These are phyloP conservation scores for Malus asiatica DNA, from an alignment of 306 rosid species.

Conservation along the genomic window DNA sequence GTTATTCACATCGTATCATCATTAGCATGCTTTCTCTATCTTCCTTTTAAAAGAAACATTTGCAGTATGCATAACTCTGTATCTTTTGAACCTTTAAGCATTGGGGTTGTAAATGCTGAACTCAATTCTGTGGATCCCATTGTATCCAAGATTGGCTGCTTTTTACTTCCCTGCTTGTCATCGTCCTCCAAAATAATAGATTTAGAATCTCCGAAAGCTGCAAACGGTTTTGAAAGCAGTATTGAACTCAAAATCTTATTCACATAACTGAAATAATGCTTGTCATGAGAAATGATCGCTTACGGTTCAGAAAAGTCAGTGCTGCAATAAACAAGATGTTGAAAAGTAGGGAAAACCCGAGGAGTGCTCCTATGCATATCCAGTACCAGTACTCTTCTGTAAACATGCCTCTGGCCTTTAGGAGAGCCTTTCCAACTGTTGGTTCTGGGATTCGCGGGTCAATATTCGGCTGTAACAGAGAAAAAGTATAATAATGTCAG, in stretches of 20 bases:
- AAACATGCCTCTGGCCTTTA: conserved; percentile 5
- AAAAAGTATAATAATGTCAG: background rate
- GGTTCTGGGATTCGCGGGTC: conserved; percentile 12
- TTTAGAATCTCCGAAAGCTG: conserved; percentile 6
- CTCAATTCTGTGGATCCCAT: background rate
- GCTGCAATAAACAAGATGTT: conserved; percentile 43
- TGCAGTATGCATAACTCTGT: background rate
- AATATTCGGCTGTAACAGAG: conserved; percentile 11
- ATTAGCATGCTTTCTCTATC: background rate
- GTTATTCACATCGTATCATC: background rate
- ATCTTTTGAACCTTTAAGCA: background rate
- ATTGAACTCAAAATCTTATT: background rate
- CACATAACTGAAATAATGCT: background rate
- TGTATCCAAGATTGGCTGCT: background rate
- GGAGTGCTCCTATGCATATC: conserved; percentile 40
- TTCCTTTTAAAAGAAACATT: background rate
- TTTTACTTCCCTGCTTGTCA: background rate
- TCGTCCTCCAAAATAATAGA: background rate
- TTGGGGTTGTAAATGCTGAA: conserved; percentile 19
- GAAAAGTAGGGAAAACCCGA: conserved; percentile 28
- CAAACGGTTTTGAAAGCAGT: background rate
- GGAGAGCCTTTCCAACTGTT: background rate
- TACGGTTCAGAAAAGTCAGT: conserved; percentile 52
- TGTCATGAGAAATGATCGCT: background rate
- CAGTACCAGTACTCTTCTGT: conserved; percentile 34